A percentile compares a stretch with the other conserved stretches of the same genome.
phyloP scores from a whole-genome alignment of 345 rosid species.

The Euclidium syriacum region DNA sequence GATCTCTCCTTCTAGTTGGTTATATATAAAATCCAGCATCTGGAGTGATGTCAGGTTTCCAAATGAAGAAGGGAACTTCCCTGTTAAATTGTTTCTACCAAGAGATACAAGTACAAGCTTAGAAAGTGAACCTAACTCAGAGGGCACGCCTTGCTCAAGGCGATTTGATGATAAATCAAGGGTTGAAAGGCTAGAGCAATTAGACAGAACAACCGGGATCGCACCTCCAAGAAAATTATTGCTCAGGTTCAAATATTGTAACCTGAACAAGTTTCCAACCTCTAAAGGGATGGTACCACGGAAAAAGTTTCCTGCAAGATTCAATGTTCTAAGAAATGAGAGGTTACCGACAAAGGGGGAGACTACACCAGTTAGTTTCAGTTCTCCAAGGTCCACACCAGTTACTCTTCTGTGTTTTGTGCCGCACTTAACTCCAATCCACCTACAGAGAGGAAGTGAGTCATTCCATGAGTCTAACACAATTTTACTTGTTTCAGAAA shows the following conservation, averaged over 20 bases:
- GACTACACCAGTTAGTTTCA: constrained; percentile 10
- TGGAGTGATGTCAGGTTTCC: constrained; percentile 26
- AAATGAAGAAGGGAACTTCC: constrained; percentile 20
- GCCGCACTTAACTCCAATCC: constrained; percentile 21
- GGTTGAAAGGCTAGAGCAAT: constrained; percentile 16
- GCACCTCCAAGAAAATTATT: constrained; percentile 16
- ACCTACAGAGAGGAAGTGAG: constrained; percentile 18
- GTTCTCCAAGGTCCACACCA: constrained; percentile 11
- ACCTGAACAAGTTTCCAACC: constrained; percentile 14
- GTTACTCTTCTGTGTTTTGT: constrained; percentile 16
- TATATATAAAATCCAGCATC: constrained; percentile 10
- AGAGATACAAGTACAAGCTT: constrained; percentile 13
- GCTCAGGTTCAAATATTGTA: constrained; percentile 20
- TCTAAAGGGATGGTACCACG: constrained; percentile 7
- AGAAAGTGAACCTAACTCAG: constrained; percentile 1
- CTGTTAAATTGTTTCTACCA: constrained; percentile 20
- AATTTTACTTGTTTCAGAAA: constrained; percentile 14
- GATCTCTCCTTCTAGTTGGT: constrained; percentile 27
- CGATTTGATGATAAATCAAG: constrained; percentile 25
- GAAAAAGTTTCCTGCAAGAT: constrained; percentile 22
- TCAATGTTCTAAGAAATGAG: constrained; percentile 19
- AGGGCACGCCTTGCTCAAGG: constrained; percentile 16
- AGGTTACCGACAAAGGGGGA: constrained; percentile 32
- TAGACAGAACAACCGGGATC: constrained; percentile 14
- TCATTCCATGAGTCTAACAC: constrained; percentile 27